Evolutionary conservation across 2,329 filamentous ascomycete genomes (phyloP).

Genomic region (Pyricularia pennisetigena): DNA sequence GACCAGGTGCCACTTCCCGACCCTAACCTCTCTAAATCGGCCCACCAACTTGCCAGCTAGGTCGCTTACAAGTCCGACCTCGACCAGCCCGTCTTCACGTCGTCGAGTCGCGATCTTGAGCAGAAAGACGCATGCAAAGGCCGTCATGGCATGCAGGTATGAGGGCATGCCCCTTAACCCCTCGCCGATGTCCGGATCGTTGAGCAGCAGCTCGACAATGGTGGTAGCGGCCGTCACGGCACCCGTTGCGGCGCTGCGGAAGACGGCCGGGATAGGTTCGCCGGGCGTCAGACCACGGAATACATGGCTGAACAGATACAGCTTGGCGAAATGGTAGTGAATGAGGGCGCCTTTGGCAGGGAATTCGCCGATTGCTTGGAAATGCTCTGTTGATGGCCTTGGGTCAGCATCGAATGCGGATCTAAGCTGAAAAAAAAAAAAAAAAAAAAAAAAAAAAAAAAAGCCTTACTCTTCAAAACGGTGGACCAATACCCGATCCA

Average conservation of each 20-base stretch:
- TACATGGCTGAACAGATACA: constrained; percentile 19
- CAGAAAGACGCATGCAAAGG: constrained; percentile 41
- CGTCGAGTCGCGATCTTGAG: constrained; percentile 34
- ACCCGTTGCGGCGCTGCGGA: constrained; percentile 8
- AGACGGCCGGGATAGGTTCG: constrained; percentile 6
- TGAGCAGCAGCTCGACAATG: constrained; percentile 26
- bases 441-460: too few relatives aligned
- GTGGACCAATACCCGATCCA: constrained; percentile 26
- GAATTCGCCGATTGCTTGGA: constrained; percentile 19
- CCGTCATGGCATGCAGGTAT: constrained; percentile 42
- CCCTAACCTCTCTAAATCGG: constrained; percentile 27
- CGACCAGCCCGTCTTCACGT: constrained; percentile 25
- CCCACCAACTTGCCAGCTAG: constrained; percentile 26
- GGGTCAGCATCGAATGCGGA: not conserved
- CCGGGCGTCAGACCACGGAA: constrained; percentile 16
- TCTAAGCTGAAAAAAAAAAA: not conserved
- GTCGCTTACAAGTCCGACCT: constrained; percentile 24
- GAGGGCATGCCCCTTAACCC: constrained; percentile 32
- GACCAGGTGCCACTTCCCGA: constrained; percentile 33
- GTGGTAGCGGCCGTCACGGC: constrained; percentile 20
- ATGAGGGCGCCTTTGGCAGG: constrained; percentile 20
- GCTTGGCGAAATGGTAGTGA: constrained; percentile 21
- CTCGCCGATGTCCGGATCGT: constrained; percentile 22
- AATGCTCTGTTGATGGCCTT: constrained; percentile 23
- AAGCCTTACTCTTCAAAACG: constrained; percentile 8